Conservation (phyloP, 805 yeast species). For the Kuraishia hungarica region DNA sequence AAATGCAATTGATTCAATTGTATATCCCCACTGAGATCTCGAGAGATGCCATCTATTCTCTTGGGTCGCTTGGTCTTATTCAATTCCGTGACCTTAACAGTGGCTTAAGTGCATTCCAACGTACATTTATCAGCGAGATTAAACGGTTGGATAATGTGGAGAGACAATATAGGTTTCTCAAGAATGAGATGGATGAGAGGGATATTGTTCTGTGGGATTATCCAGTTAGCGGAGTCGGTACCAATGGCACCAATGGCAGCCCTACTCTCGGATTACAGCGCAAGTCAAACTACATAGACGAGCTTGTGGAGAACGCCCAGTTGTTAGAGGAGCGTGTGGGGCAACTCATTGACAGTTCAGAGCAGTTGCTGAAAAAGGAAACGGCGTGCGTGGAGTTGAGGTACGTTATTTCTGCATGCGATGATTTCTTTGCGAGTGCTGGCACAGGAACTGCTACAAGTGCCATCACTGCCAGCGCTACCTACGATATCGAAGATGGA, state of each 20-base stretch:
- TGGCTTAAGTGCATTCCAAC: conserved; percentile 76
- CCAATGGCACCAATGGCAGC: no score
- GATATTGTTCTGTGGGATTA: neutral
- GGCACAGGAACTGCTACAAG: neutral
- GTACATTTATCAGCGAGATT: conserved; percentile 84
- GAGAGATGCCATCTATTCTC: conserved; percentile 70
- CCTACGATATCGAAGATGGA: neutral
- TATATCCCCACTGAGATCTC: conserved; percentile 88
- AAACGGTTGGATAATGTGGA: conserved; percentile 77
- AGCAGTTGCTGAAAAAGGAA: conserved; percentile 53
- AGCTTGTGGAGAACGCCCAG: conserved; percentile 51
- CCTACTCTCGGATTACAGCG: neutral
- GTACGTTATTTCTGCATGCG: conserved; percentile 45
- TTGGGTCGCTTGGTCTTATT: conserved; percentile 79
- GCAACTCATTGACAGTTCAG: conserved; percentile 64
- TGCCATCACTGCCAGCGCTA: neutral
- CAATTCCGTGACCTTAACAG: conserved; percentile 87
- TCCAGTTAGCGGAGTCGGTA: neutral
- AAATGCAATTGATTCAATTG: conserved; percentile 88
- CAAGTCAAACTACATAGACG: conserved; percentile 40
- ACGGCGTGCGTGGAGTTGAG: conserved; percentile 64
- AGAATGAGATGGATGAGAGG: conserved; percentile 39
- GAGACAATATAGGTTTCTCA: conserved; percentile 64
- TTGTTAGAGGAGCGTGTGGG: conserved; percentile 65
- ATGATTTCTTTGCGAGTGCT: conserved; percentile 29